A percentile compares a stretch with the other conserved stretches of the same genome.
These are phyloP conservation scores for Cytospora mali DNA, from an alignment of 2,329 filamentous ascomycete species.

Conservation along the genomic window DNA sequence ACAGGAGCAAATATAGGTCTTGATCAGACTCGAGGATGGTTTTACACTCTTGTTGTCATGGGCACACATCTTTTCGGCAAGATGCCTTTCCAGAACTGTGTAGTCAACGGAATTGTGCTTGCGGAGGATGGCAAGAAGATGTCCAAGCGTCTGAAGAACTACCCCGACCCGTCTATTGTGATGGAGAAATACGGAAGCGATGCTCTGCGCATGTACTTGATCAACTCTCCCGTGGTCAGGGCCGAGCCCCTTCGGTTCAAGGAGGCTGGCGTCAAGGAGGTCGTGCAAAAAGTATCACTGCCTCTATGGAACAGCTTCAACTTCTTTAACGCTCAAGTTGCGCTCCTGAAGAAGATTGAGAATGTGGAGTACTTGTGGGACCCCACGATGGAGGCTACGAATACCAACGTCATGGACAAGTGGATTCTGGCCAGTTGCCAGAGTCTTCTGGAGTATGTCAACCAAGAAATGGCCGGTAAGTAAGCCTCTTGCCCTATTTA, in stretches of 20 bases:
- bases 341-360: constrained; percentile 83
- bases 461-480: constrained; percentile 84
- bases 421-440: constrained; percentile 96
- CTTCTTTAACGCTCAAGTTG: constrained; percentile 89
- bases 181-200: constrained; percentile 91
- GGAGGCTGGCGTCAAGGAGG: constrained; percentile 89
- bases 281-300: constrained; percentile 86
- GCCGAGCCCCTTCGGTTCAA: constrained; percentile 91
- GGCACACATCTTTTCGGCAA: constrained; percentile 85
- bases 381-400: constrained; percentile 71
- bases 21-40: constrained; percentile 95
- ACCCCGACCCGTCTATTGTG: constrained; percentile 81
- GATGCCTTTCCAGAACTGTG: constrained; percentile 90
- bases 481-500: constrained; percentile 19
- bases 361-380: constrained; percentile 78
- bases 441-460: constrained; percentile 86
- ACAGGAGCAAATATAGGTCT: constrained; percentile 41
- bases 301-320: constrained; percentile 97
- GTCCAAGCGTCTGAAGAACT: constrained; percentile 97
- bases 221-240: constrained; percentile 93
- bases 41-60: constrained; percentile 88
- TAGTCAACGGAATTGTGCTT: constrained; percentile 94
- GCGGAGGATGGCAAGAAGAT: constrained; percentile 98
- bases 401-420: constrained; percentile 91
- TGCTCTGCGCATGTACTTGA: constrained; percentile 90